Conservation (phyloP, 495 filamentous ascomycete species). For the Rhypophila decipiens region DNA sequence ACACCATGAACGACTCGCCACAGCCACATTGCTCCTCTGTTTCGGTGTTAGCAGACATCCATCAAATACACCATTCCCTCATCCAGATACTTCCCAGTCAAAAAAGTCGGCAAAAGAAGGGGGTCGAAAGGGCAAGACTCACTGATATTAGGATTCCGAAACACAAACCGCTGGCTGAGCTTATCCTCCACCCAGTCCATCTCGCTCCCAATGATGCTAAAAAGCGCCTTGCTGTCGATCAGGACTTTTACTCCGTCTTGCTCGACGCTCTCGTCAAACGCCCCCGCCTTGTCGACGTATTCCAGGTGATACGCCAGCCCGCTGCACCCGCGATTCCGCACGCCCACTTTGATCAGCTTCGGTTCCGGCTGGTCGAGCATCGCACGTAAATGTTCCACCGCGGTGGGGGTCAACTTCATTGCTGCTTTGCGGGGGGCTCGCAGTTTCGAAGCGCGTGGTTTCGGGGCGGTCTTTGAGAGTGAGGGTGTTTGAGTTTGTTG, state of each 20-base stretch:
- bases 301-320: slow-evolving; percentile 93
- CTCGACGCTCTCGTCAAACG: slow-evolving; percentile 87
- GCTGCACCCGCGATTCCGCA: slow-evolving; percentile 92
- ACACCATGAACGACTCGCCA: slow-evolving; percentile 94
- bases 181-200: slow-evolving; percentile 99
- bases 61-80: neutral
- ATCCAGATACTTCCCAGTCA: too few relatives aligned
- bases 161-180: slow-evolving; percentile 81
- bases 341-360: slow-evolving; percentile 88
- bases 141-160: slow-evolving; percentile 98
- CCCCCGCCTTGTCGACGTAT: slow-evolving; percentile 83
- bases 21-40: slow-evolving; percentile 95
- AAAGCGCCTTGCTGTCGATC: slow-evolving; percentile 93
- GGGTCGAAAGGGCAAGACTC: slow-evolving; percentile 52
- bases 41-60: slow-evolving; percentile 27
- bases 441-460: slow-evolving; percentile 52
- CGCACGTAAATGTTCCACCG: slow-evolving; percentile 65
- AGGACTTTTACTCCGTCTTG: slow-evolving; percentile 95
- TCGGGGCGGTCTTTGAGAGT: slow-evolving; percentile 2
- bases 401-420: slow-evolving; percentile 73
- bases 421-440: slow-evolving; percentile 78
- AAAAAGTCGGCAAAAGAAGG: too few relatives aligned
- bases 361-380: slow-evolving; percentile 77
- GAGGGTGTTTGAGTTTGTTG: neutral
- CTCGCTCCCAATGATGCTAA: slow-evolving; percentile 96